These are phyloP conservation scores for Glutinoglossum americanum DNA, from an alignment of 495 filamentous ascomycete genomes.

Conservation along the genomic window DNA sequence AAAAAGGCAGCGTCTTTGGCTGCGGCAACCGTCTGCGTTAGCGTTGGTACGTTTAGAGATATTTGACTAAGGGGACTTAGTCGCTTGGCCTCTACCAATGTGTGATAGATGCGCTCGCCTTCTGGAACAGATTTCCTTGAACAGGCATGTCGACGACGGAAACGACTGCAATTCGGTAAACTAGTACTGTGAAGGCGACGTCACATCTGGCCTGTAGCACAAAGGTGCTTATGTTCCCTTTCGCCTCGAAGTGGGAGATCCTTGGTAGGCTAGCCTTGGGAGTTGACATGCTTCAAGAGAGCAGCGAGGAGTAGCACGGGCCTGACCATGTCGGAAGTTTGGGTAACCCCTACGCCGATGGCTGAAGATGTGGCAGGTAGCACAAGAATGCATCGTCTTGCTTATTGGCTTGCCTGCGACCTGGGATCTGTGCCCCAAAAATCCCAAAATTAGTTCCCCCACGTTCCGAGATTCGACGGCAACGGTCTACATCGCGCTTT, in stretches of 20 bases:
- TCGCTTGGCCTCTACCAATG: background rate
- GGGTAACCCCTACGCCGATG: background rate
- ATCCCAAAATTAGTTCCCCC: background rate
- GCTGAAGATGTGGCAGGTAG: background rate
- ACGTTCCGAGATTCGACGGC: slow-evolving; percentile 1
- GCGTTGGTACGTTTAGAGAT: background rate
- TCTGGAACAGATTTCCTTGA: background rate
- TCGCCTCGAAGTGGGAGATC: background rate
- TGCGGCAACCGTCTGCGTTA: background rate
- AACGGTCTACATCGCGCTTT: background rate
- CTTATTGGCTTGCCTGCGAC: background rate
- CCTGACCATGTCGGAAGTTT: background rate
- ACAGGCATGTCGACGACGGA: background rate
- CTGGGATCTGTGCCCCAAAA: background rate
- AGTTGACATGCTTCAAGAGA: too few relatives aligned
- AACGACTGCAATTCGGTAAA: background rate
- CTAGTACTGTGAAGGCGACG: too few relatives aligned
- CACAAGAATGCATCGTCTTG: background rate
- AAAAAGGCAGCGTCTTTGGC: background rate
- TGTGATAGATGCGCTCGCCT: background rate
- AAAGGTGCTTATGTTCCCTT: too few relatives aligned
- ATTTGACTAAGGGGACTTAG: background rate
- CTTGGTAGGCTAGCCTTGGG: background rate
- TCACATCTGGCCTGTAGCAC: too few relatives aligned
- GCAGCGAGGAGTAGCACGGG: background rate